Evolutionary conservation across 108 stramenopile species (phyloP).

Genomic region (Asterionellopsis glacialis): DNA sequence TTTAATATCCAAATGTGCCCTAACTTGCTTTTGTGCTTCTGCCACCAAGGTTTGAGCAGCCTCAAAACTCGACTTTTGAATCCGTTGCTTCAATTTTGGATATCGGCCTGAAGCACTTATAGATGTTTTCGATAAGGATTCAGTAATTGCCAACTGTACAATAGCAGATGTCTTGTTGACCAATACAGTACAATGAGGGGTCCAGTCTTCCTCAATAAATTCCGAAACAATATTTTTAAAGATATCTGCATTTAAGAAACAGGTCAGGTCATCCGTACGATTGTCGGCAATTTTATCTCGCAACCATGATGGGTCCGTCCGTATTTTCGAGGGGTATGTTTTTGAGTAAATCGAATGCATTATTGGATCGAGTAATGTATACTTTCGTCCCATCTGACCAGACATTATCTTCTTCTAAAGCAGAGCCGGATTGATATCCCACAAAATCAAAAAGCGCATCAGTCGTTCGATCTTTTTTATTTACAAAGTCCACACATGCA

Average conservation of each 20-base stretch:
- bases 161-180: constrained; percentile 25
- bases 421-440: constrained; percentile 14
- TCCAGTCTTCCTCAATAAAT: constrained; percentile 61
- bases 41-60: constrained; percentile 22
- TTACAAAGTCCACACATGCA: constrained; percentile 38
- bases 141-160: constrained; percentile 4
- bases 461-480: constrained; percentile 19
- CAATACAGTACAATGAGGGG: constrained; percentile 31
- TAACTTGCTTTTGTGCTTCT: constrained; percentile 28
- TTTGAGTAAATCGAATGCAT: constrained; percentile 40
- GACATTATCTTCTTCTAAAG: constrained; percentile 36
- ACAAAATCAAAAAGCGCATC: constrained; percentile 41
- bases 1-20: constrained; percentile 45
- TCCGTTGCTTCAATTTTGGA: constrained; percentile 14
- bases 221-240: constrained; percentile 59
- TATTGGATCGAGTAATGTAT: constrained; percentile 39
- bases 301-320: constrained; percentile 60
- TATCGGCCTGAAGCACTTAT: constrained; percentile 8
- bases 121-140: neutral
- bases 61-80: constrained; percentile 17
- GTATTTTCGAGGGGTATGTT: constrained; percentile 36
- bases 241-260: constrained; percentile 61
- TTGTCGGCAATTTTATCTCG: constrained; percentile 41
- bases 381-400: constrained; percentile 49
- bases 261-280: constrained; percentile 60